Conservation (phyloP, 1,284 basidiomycete genomes). For the Termitomyces sp. region DNA sequence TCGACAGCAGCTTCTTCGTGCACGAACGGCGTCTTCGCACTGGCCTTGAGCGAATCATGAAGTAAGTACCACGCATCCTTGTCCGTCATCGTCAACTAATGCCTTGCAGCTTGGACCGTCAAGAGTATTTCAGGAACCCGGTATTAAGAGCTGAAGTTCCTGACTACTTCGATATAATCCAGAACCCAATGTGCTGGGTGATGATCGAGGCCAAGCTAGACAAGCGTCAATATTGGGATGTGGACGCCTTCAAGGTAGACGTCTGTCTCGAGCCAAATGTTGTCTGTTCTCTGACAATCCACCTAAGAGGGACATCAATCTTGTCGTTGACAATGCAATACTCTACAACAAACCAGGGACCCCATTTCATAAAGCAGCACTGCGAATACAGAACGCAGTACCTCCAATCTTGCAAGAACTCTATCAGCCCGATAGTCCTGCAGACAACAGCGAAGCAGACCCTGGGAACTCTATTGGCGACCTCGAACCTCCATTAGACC, state of each 20-base stretch:
- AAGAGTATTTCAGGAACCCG: conserved; percentile 74
- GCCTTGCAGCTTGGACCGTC: conserved; percentile 61
- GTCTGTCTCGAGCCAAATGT: background rate
- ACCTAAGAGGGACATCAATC: conserved; percentile 69
- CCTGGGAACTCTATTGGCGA: conserved; percentile 41
- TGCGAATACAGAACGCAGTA: conserved; percentile 59
- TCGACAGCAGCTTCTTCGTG: conserved; percentile 65
- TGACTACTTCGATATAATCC: conserved; percentile 88
- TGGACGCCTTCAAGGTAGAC: conserved; percentile 71
- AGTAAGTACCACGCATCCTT: conserved; percentile 34
- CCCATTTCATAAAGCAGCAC: conserved; percentile 69
- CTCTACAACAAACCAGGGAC: conserved; percentile 81
- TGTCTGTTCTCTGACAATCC: background rate
- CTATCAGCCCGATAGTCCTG: background rate
- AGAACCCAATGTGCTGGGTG: conserved; percentile 87
- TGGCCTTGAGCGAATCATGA: conserved; percentile 66
- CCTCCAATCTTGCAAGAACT: conserved; percentile 47
- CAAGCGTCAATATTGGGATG: conserved; percentile 71
- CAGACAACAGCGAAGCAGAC: background rate
- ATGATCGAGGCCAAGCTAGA: conserved; percentile 79
- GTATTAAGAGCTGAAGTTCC: conserved; percentile 81
- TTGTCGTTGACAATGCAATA: conserved; percentile 86
- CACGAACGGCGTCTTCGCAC: conserved; percentile 58
- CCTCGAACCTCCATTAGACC: conserved; percentile 61
- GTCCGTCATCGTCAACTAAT: conserved; percentile 2